phyloP scores from a whole-genome alignment of 1,284 basidiomycete genomes.

The Rhodotorula sp. region DNA sequence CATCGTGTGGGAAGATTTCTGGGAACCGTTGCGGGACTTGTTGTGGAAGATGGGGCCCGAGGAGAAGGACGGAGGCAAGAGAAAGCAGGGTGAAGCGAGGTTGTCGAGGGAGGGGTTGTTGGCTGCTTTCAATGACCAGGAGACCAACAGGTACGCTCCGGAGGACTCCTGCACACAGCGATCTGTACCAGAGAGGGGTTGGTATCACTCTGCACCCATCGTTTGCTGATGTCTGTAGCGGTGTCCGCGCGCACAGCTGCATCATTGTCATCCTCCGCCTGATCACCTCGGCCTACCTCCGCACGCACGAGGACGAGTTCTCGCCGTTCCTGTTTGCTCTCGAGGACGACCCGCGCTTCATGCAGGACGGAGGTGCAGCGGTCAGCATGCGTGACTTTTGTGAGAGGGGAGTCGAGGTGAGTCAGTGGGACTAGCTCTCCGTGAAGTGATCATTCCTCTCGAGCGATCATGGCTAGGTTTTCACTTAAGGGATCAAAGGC shows the following conservation, averaged over 20 bases:
- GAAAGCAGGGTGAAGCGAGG: conserved; percentile 35
- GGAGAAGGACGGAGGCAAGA: conserved; percentile 13
- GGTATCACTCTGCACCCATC: too few species aligned
- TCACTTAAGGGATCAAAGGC: too few species aligned
- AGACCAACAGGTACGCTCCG: conserved; percentile 45
- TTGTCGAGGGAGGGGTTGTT: conserved; percentile 55
- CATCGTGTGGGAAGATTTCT: conserved; percentile 61
- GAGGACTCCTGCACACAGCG: background rate
- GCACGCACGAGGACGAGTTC: conserved; percentile 63
- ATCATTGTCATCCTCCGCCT: conserved; percentile 73
- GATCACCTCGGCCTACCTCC: conserved; percentile 77
- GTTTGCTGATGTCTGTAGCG: too few species aligned
- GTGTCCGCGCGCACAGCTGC: conserved; percentile 9
- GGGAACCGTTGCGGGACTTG: conserved; percentile 51
- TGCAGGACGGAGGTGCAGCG: conserved; percentile 39
- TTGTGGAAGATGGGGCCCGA: conserved; percentile 17
- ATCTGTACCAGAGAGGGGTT: too few species aligned
- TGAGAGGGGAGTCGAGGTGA: conserved; percentile 71
- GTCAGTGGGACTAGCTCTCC: conserved; percentile 56
- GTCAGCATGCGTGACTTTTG: conserved; percentile 69
- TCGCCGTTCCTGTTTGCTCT: conserved; percentile 69
- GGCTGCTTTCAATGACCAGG: conserved; percentile 59
- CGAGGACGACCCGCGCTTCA: conserved; percentile 48
- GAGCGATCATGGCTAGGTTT: too few species aligned
- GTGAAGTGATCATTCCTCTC: too few species aligned